phyloP scores from a whole-genome alignment of 768 basidiomycete species.

The Lentinula detonsa region DNA sequence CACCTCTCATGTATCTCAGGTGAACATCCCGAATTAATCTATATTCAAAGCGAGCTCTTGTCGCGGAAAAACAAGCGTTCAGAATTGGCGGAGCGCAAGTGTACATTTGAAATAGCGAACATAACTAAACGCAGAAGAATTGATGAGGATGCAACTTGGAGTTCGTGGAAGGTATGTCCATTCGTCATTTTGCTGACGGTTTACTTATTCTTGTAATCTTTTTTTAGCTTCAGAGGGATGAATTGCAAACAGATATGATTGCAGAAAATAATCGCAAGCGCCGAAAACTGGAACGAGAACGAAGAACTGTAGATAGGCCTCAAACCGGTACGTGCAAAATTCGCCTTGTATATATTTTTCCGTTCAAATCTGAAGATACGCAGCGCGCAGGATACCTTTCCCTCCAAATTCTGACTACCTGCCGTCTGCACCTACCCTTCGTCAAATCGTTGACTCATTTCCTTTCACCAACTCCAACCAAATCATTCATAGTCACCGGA shows the following conservation, averaged over 20 bases:
- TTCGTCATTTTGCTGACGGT: not conserved
- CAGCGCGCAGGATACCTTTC: constrained; percentile 59
- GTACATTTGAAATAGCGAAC: constrained; percentile 60
- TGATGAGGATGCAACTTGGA: constrained; percentile 79
- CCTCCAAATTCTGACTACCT: constrained; percentile 36
- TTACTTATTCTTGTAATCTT: not conserved
- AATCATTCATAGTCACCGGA: not conserved
- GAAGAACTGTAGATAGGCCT: constrained; percentile 71
- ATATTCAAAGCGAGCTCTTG: constrained; percentile 74
- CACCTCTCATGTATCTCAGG: constrained; percentile 33
- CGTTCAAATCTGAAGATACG: not conserved
- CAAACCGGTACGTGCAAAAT: constrained; percentile 51
- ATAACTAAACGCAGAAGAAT: constrained; percentile 55
- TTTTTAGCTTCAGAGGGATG: constrained; percentile 63
- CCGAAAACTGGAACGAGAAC: constrained; percentile 78
- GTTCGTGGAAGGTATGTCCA: constrained; percentile 74
- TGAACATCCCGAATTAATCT: constrained; percentile 80
- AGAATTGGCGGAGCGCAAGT: constrained; percentile 71
- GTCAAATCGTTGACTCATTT: constrained; percentile 59
- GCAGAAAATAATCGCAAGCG: constrained; percentile 86
- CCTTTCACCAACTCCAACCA: constrained; percentile 32
- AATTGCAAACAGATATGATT: constrained; percentile 82
- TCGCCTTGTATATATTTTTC: not conserved
- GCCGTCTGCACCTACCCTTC: constrained; percentile 51
- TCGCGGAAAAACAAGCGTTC: constrained; percentile 77